Evolutionary conservation across 257 asterid genomes (phyloP).

Genomic region (Solanum phureja): DNA sequence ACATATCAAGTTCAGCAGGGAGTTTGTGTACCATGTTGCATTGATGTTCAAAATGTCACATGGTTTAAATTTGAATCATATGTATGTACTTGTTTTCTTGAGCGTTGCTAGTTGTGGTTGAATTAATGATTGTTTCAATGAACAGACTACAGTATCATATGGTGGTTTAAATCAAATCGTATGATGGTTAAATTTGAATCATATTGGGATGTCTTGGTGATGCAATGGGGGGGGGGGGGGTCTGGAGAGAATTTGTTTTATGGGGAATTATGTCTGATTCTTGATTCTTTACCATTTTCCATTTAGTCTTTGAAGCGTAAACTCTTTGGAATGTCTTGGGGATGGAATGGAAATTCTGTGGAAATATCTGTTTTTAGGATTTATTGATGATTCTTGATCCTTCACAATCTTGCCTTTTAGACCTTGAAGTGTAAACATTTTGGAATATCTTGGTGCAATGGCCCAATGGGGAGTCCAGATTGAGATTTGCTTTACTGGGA

Average conservation of each 20-base stretch:
- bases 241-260: neutral
- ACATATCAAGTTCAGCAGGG: neutral
- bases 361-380: neutral
- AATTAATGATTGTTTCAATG: neutral
- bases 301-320: neutral
- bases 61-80: neutral
- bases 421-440: neutral
- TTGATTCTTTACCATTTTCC: neutral
- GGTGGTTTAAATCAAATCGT: neutral
- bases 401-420: neutral
- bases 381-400: neutral
- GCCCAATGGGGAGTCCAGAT: neutral
- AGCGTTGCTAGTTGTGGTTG: neutral
- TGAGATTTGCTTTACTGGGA: neutral
- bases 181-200: neutral
- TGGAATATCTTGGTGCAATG: neutral
- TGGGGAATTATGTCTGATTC: neutral
- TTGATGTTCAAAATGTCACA: neutral
- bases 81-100: neutral
- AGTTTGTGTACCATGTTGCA: neutral
- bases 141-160: neutral
- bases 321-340: neutral
- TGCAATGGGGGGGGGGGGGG: neutral
- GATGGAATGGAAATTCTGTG: neutral
- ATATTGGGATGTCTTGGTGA: neutral